phyloP scores from a whole-genome alignment of 768 basidiomycete genomes.

The Pisolithus marmoratus region DNA sequence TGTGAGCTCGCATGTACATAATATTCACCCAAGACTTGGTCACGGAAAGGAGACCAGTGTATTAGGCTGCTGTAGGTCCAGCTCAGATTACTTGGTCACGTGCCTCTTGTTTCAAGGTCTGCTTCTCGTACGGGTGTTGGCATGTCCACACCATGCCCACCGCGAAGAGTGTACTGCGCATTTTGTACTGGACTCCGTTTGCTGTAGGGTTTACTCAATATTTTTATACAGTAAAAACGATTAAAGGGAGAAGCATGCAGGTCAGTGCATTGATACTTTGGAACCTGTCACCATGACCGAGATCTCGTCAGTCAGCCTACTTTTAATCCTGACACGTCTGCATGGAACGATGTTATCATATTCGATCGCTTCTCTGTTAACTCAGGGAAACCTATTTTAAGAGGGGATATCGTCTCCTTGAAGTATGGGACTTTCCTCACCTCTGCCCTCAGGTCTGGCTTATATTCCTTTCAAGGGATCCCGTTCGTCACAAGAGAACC shows the following conservation, averaged over 20 bases:
- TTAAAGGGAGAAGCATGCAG: constrained; percentile 72
- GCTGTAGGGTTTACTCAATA: constrained; percentile 43
- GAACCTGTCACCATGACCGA: not conserved
- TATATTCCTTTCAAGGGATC: constrained; percentile 41
- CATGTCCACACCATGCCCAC: too few relatives aligned
- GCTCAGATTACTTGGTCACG: too few relatives aligned
- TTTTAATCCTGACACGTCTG: constrained; percentile 65
- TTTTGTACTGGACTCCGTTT: constrained; percentile 57
- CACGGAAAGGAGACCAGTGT: too few relatives aligned
- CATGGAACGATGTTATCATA: constrained; percentile 54
- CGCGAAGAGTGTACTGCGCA: constrained; percentile 7
- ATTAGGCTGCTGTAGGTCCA: too few relatives aligned
- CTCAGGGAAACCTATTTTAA: constrained; percentile 30
- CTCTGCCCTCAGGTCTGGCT: not conserved
- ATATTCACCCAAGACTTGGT: too few relatives aligned
- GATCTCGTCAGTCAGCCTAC: constrained; percentile 51
- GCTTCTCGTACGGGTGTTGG: not conserved
- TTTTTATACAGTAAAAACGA: constrained; percentile 46
- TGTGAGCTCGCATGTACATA: too few relatives aligned
- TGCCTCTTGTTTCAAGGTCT: not conserved
- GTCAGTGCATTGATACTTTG: constrained; percentile 28
- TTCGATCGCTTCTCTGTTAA: constrained; percentile 50
- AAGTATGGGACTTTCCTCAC: constrained; percentile 32
- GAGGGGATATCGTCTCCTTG: constrained; percentile 64
- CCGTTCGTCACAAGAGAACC: constrained; percentile 44